Percentiles rank a stretch among this genome's conserved stretches.
phyloP scores from a whole-genome alignment of 169 alveolate species.

The Babesia bigemina region DNA sequence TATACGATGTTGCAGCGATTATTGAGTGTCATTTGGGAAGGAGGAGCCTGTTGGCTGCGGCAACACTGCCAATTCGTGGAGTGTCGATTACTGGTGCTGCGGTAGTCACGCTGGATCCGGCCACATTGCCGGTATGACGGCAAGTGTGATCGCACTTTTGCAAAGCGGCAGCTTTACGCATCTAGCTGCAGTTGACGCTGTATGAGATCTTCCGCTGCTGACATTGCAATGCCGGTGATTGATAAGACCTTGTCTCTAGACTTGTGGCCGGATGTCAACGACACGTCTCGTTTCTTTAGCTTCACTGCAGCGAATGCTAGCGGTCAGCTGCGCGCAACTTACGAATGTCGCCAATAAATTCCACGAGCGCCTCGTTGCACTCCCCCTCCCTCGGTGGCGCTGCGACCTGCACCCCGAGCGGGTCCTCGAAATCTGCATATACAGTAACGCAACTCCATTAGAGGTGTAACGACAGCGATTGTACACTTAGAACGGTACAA shows the following conservation, averaged over 20 bases:
- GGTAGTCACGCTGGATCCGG: no score
- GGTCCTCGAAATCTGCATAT: constrained; percentile 63
- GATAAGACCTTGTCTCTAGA: constrained; percentile 80
- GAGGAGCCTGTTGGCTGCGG: no score
- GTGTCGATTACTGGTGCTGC: no score
- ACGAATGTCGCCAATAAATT: constrained; percentile 74
- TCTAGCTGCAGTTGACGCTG: constrained; percentile 11
- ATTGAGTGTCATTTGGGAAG: no score
- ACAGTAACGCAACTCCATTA: background rate
- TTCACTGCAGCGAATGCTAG: constrained; percentile 51
- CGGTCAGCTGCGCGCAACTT: constrained; percentile 20
- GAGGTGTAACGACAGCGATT: background rate
- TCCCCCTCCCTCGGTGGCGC: constrained; percentile 89
- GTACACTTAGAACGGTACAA: background rate
- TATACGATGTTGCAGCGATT: no score
- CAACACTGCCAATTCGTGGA: no score
- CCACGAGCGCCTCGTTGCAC: constrained; percentile 84
- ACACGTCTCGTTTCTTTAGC: constrained; percentile 79
- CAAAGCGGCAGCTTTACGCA: background rate
- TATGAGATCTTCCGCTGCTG: constrained; percentile 23
- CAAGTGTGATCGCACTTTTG: background rate
- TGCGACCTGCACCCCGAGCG: constrained; percentile 78
- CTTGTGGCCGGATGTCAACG: constrained; percentile 83
- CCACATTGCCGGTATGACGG: no score
- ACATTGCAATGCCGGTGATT: constrained; percentile 25